phyloP scores from a whole-genome alignment of 1,284 basidiomycete species.

The Sporisorium sorghi region DNA sequence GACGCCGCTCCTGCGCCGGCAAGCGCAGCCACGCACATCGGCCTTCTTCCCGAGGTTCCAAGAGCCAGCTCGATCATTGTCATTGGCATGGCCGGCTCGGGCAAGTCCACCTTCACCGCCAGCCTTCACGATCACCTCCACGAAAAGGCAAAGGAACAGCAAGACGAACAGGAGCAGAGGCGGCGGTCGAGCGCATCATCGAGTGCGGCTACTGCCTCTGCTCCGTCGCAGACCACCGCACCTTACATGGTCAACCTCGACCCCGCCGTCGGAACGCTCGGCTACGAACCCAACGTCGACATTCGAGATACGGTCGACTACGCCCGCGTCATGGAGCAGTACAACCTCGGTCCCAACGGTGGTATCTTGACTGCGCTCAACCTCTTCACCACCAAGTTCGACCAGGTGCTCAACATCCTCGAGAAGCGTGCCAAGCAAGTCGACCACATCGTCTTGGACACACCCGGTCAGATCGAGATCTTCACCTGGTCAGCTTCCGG shows the following conservation, averaged over 20 bases:
- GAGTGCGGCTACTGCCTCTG: background rate
- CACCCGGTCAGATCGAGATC: conserved; percentile 99
- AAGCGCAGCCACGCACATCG: conserved; percentile 32
- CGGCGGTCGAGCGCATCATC: conserved; percentile 3
- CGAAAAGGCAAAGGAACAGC: conserved; percentile 34
- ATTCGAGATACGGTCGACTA: conserved; percentile 98
- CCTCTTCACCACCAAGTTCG: conserved; percentile 98
- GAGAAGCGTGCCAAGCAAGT: conserved; percentile 89
- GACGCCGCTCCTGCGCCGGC: conserved; percentile 9
- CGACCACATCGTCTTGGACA: conserved; percentile 92
- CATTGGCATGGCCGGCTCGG: conserved; percentile 88
- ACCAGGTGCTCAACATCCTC: conserved; percentile 91
- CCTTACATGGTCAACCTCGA: conserved; percentile 98
- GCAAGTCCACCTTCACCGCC: conserved; percentile 95
- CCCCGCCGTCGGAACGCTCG: conserved; percentile 89
- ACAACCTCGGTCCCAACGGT: conserved; percentile 97
- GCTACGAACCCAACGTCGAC: conserved; percentile 96
- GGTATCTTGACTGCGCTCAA: conserved; percentile 97
- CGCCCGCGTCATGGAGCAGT: conserved; percentile 99
- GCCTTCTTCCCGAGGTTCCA: conserved; percentile 55
- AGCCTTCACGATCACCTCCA: conserved; percentile 53
- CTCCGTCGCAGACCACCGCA: conserved; percentile 71
- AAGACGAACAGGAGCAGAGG: conserved; percentile 21
- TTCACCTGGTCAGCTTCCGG: conserved; percentile 99
- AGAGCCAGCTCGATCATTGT: conserved; percentile 67